phyloP scores from a whole-genome alignment of 2,329 filamentous ascomycete genomes.

The Lanzia echinophila region DNA sequence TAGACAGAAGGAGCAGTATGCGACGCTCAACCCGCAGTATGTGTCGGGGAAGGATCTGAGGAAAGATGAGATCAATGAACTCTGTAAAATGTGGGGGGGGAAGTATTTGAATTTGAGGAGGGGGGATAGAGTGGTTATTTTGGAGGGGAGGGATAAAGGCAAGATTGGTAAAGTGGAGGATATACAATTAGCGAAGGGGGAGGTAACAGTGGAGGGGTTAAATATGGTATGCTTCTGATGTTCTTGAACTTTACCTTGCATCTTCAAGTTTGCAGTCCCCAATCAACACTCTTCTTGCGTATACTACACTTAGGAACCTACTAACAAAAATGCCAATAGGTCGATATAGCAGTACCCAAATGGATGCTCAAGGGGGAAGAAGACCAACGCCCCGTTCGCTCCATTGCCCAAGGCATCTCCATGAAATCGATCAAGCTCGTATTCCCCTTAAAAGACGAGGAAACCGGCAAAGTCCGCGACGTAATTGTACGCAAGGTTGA shows the following conservation, averaged over 20 bases:
- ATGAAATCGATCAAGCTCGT: constrained; percentile 75
- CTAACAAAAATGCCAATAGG: constrained; percentile 22
- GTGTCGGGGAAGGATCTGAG: constrained; percentile 28
- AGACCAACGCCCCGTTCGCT: constrained; percentile 36
- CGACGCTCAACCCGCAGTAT: constrained; percentile 40
- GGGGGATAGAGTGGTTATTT: constrained; percentile 76
- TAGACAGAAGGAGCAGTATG: constrained; percentile 49
- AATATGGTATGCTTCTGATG: constrained; percentile 50
- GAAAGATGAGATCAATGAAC: constrained; percentile 19
- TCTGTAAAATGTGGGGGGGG: constrained; percentile 31
- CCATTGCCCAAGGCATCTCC: constrained; percentile 38
- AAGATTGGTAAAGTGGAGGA: constrained; percentile 68
- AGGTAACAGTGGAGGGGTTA: constrained; percentile 53
- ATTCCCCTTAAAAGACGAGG: constrained; percentile 61
- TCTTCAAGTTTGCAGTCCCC: background rate
- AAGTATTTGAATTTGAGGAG: constrained; percentile 54
- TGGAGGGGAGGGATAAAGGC: constrained; percentile 72
- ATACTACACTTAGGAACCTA: background rate
- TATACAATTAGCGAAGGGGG: constrained; percentile 48
- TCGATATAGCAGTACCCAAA: constrained; percentile 36
- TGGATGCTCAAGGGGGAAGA: constrained; percentile 36
- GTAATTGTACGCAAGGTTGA: constrained; percentile 69
- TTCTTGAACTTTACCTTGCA: background rate
- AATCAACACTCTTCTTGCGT: background rate
- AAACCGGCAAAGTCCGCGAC: constrained; percentile 61